phyloP scores from a whole-genome alignment of 2,329 filamentous ascomycete genomes.

The Arthrobotrys megalospora region DNA sequence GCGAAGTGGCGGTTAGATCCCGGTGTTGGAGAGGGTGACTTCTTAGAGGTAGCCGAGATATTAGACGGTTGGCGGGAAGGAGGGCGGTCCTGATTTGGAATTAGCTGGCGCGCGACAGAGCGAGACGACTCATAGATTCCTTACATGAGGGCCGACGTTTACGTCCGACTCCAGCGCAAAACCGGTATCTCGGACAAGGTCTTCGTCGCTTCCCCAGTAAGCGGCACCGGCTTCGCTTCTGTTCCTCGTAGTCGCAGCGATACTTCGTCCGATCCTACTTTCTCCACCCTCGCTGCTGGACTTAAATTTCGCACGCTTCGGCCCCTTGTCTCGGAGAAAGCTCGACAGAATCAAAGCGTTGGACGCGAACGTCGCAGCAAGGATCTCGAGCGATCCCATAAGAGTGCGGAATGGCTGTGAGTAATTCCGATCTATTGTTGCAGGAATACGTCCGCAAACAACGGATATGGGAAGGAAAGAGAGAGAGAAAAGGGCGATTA shows the following conservation, averaged over 20 bases:
- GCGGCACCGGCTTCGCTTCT: constrained; percentile 55
- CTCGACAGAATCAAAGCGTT: constrained; percentile 93
- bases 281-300: constrained; percentile 76
- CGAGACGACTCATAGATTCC: not conserved
- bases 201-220: constrained; percentile 91
- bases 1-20: constrained; percentile 48
- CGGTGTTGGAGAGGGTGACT: constrained; percentile 20
- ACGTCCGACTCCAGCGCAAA: constrained; percentile 55
- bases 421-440: constrained; percentile 79
- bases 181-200: constrained; percentile 85
- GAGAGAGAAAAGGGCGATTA: constrained; percentile 85
- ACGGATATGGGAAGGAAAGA: constrained; percentile 85
- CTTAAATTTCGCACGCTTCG: constrained; percentile 85
- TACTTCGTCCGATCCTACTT: constrained; percentile 68
- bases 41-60: constrained; percentile 37
- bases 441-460: constrained; percentile 84
- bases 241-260: constrained; percentile 42
- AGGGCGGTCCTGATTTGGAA: constrained; percentile 37
- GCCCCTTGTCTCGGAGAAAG: constrained; percentile 88
- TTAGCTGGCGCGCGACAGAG: constrained; percentile 1
- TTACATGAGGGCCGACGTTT: constrained; percentile 42
- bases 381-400: constrained; percentile 88
- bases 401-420: constrained; percentile 89
- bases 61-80: constrained; percentile 49
- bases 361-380: constrained; percentile 87